These are phyloP conservation scores for Clarireedia sp. DNA, from an alignment of 2,329 filamentous ascomycete genomes.

Conservation along the genomic window DNA sequence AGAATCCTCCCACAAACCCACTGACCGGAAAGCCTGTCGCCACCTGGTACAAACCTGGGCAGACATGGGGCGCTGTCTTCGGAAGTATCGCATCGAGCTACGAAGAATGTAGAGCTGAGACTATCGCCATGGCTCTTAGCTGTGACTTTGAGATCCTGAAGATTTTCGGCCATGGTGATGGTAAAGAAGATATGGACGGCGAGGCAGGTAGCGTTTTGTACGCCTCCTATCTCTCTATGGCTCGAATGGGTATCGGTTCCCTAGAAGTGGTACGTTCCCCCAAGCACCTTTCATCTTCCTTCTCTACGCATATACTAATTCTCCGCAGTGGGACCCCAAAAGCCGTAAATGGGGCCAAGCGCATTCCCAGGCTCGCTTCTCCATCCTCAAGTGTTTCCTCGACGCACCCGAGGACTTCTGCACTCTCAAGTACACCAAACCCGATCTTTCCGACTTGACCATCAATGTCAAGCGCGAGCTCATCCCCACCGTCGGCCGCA, in stretches of 20 bases:
- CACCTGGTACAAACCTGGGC: slow-evolving; percentile 88
- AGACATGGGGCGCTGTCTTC: slow-evolving; percentile 93
- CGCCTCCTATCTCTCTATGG: slow-evolving; percentile 85
- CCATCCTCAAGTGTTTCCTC: slow-evolving; percentile 78
- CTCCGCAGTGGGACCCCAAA: slow-evolving; percentile 72
- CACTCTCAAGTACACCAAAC: slow-evolving; percentile 61
- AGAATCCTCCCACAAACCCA: slow-evolving; percentile 74
- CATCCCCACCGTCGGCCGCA: slow-evolving; percentile 75
- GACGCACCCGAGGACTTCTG: slow-evolving; percentile 82
- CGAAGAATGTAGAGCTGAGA: slow-evolving; percentile 90
- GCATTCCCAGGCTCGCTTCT: slow-evolving; percentile 86
- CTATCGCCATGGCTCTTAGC: slow-evolving; percentile 83
- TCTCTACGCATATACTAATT: neutral
- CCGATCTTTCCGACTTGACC: slow-evolving; percentile 68
- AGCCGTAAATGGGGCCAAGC: slow-evolving; percentile 85
- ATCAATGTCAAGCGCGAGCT: slow-evolving; percentile 80
- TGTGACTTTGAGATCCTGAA: slow-evolving; percentile 84
- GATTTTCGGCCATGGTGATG: slow-evolving; percentile 87
- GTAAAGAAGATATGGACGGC: slow-evolving; percentile 60
- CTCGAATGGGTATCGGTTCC: slow-evolving; percentile 78
- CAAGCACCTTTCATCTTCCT: neutral
- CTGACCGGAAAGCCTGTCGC: slow-evolving; percentile 68
- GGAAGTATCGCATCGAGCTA: slow-evolving; percentile 80
- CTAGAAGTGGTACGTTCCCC: slow-evolving; percentile 55
- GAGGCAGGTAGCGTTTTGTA: slow-evolving; percentile 84